Evolutionary conservation across 2,329 filamentous ascomycete species (phyloP).

Genomic region (Colletotrichum sublineola): DNA sequence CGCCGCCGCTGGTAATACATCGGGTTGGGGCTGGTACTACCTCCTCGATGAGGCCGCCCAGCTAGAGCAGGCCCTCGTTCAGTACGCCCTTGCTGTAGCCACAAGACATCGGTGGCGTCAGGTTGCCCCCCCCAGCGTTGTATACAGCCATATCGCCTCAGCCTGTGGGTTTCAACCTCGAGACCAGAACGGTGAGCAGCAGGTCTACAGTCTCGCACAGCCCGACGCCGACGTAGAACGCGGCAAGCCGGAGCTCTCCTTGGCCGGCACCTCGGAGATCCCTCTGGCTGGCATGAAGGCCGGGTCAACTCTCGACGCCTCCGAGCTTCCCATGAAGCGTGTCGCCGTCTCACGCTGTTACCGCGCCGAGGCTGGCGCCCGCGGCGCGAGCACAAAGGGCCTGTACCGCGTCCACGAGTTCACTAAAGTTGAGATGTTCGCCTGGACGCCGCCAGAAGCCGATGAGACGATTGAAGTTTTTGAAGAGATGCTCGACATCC

Average conservation of each 20-base stretch:
- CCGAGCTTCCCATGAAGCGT: slow-evolving; percentile 79
- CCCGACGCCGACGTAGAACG: slow-evolving; percentile 70
- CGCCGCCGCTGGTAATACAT: slow-evolving; percentile 80
- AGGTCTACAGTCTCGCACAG: slow-evolving; percentile 86
- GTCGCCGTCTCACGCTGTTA: slow-evolving; percentile 94
- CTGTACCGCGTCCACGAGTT: slow-evolving; percentile 98
- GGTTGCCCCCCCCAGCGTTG: slow-evolving; percentile 87
- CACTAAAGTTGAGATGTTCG: slow-evolving; percentile 98
- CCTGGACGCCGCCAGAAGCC: slow-evolving; percentile 79
- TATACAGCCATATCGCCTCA: slow-evolving; percentile 90
- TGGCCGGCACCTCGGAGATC: slow-evolving; percentile 94
- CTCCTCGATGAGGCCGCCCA: slow-evolving; percentile 91
- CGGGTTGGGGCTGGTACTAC: slow-evolving; percentile 99
- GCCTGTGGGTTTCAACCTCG: slow-evolving; percentile 96
- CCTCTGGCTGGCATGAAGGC: slow-evolving; percentile 93
- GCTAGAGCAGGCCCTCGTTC: slow-evolving; percentile 93
- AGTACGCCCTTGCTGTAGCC: slow-evolving; percentile 84
- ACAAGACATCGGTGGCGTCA: slow-evolving; percentile 81
- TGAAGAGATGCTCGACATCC: slow-evolving; percentile 87
- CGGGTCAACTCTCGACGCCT: slow-evolving; percentile 73
- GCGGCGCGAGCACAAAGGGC: slow-evolving; percentile 92
- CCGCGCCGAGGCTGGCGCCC: slow-evolving; percentile 91
- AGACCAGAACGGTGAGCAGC: slow-evolving; percentile 90
- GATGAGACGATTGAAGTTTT: slow-evolving; percentile 72
- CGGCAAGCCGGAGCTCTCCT: slow-evolving; percentile 76